Conservation (phyloP, 2,329 filamentous ascomycete genomes). For the Aspergillus pseudotamarii region DNA sequence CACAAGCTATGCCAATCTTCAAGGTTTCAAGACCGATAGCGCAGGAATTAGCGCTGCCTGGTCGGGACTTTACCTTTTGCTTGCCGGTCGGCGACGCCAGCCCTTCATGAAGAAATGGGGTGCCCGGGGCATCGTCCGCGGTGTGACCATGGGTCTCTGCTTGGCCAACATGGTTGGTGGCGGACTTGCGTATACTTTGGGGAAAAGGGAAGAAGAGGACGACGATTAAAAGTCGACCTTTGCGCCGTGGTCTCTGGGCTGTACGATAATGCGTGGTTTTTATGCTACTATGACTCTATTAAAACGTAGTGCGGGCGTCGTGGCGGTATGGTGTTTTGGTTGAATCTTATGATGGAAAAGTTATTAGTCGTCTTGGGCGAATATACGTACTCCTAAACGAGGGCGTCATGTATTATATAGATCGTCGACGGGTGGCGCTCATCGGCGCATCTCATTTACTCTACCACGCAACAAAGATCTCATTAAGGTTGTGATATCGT, state of each 20-base stretch:
- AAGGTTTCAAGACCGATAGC: slow-evolving; percentile 63
- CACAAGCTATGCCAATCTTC: slow-evolving; percentile 66
- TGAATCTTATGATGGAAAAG: slow-evolving; percentile 5
- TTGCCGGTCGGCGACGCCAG: slow-evolving; percentile 61
- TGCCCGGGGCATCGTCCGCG: slow-evolving; percentile 48
- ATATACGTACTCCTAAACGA: neutral
- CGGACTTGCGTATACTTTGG: slow-evolving; percentile 50
- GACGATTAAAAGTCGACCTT: neutral
- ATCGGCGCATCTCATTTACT: neutral
- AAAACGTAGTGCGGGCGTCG: slow-evolving; percentile 1
- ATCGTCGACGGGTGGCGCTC: neutral
- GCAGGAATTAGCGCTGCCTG: slow-evolving; percentile 67
- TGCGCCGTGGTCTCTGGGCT: neutral
- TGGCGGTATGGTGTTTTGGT: slow-evolving; percentile 1
- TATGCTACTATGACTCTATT: slow-evolving; percentile 1
- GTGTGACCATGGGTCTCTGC: slow-evolving; percentile 49
- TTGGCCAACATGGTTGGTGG: slow-evolving; percentile 50
- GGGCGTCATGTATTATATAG: neutral
- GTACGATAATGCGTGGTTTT: slow-evolving; percentile 1
- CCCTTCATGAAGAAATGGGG: slow-evolving; percentile 49
- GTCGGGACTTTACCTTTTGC: slow-evolving; percentile 66
- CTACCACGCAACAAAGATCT: neutral
- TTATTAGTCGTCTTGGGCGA: neutral
- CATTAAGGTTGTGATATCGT: neutral
- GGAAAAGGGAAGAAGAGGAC: slow-evolving; percentile 44